phyloP scores from a whole-genome alignment of 1,284 basidiomycete genomes.

The Marasmius tenuissimus region DNA sequence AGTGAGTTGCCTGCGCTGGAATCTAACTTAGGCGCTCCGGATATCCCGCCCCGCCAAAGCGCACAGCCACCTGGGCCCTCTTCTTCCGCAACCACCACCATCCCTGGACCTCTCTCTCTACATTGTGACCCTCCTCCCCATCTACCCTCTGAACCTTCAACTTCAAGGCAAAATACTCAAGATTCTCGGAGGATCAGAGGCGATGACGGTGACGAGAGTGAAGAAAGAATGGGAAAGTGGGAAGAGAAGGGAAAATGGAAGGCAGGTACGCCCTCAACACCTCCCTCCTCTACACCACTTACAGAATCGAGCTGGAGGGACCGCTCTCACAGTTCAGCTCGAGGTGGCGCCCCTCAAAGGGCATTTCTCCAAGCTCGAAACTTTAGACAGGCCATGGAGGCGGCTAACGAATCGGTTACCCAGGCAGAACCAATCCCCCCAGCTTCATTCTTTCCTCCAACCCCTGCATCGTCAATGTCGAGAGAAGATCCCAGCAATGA shows the following conservation, averaged over 20 bases:
- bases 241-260: background rate
- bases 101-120: too few species aligned
- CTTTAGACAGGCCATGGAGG: too few species aligned
- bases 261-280: background rate
- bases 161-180: background rate
- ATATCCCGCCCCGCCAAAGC: too few species aligned
- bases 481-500: too few species aligned
- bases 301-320: background rate
- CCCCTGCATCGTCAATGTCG: too few species aligned
- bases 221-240: background rate
- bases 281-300: background rate
- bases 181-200: background rate
- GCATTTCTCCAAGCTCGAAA: too few species aligned
- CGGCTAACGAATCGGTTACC: too few species aligned
- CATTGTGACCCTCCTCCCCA: background rate
- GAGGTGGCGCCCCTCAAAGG: background rate
- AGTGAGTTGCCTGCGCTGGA: too few species aligned
- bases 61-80: background rate
- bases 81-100: background rate
- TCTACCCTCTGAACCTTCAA: background rate
- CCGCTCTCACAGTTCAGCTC: background rate
- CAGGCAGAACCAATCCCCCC: too few species aligned
- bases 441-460: too few species aligned
- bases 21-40: too few species aligned
- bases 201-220: background rate